Base-by-base conservation (phyloP, 2,329 filamentous ascomycete species). In the Pseudovirgaria hyperparasitica region DNA sequence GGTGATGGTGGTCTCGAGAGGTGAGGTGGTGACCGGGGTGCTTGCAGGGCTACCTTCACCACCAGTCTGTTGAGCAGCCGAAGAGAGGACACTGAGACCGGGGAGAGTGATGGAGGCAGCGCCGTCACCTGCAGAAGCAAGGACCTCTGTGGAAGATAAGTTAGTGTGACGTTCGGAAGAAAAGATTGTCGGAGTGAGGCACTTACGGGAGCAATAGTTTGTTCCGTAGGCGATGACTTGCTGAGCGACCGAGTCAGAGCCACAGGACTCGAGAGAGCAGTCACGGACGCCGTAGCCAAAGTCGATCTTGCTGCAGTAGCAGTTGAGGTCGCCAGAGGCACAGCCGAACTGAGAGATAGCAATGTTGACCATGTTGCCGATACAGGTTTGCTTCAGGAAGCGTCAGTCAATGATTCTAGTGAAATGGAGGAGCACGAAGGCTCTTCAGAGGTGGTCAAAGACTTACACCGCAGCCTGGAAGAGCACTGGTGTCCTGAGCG, bases 241-340 rank as follows among this genome's bases (percentile, higher is more conserved):
- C 27, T 30, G 35, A 23, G 50, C 44, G 19, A 48, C 37, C 2
- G 31, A 33, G 6, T 30, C 27, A 25, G 32, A 25, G 16, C 21
- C 11, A 37, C 61, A 63, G 18, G 55, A 54, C 38, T 55, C 46
- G 30, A 42, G 53, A 30, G 57, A 48, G 47, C 61, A 65, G 40
- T 65, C 61, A 32, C 60, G 58, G 26, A 65, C 45, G 33, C 61
- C 62, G 30, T 56, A 61, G 31, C 47, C 50, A 36, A 62, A 65
- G 49, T 60, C 43, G 19, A 32, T 33, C 29, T 60, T 49, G n/a
- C 33, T 38, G 52, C 62, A 65, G 32, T 60, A 54, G 51, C 61
- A 65, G 27, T 32, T 29, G 18, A 46, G 34, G 36, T 63, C 57
- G 9, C 43, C 43, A 9, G 31, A 11, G 10, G 36, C 13, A 42